A percentile compares a stretch with the other conserved stretches of the same genome.
These are phyloP conservation scores for Berkeleyomyces rouxiae DNA, from an alignment of 2,329 filamentous ascomycete genomes.

Conservation along the genomic window DNA sequence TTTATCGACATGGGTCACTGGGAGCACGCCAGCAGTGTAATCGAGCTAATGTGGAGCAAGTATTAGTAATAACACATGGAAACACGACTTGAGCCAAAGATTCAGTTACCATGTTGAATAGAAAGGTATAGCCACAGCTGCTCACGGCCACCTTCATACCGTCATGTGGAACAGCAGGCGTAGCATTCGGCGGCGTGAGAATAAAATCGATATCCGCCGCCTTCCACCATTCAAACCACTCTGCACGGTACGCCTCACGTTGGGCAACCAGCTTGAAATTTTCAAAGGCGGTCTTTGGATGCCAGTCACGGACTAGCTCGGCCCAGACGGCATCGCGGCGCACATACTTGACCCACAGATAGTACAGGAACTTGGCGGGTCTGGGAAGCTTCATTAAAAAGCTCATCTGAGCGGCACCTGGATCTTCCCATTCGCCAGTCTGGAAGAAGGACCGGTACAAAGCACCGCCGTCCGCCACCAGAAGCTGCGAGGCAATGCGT, in stretches of 20 bases:
- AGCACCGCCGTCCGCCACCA: conserved; percentile 69
- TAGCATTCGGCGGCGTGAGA: conserved; percentile 73
- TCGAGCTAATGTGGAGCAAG: conserved; percentile 43
- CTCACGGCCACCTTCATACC: conserved; percentile 75
- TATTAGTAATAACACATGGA: not conserved
- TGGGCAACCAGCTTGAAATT: conserved; percentile 67
- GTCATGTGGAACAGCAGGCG: conserved; percentile 70
- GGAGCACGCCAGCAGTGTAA: conserved; percentile 68
- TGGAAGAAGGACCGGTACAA: conserved; percentile 66
- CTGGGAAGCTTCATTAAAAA: conserved; percentile 57
- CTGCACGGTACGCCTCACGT: conserved; percentile 60
- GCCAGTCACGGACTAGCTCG: conserved; percentile 55
- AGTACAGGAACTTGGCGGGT: conserved; percentile 69
- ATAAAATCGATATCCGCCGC: conserved; percentile 57
- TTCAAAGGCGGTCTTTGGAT: conserved; percentile 55
- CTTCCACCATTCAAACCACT: conserved; percentile 80
- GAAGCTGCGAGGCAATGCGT: conserved; percentile 57
- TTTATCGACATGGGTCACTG: conserved; percentile 70
- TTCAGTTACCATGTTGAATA: conserved; percentile 60
- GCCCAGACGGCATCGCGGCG: conserved; percentile 63
- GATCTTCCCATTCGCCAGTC: conserved; percentile 62
- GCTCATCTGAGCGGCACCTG: conserved; percentile 58
- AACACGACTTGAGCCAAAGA: not conserved
- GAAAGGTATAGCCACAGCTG: conserved; percentile 81
- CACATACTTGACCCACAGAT: conserved; percentile 76